phyloP scores from a whole-genome alignment of 2,329 filamentous ascomycete genomes.

The Sporothrix curviconia region DNA sequence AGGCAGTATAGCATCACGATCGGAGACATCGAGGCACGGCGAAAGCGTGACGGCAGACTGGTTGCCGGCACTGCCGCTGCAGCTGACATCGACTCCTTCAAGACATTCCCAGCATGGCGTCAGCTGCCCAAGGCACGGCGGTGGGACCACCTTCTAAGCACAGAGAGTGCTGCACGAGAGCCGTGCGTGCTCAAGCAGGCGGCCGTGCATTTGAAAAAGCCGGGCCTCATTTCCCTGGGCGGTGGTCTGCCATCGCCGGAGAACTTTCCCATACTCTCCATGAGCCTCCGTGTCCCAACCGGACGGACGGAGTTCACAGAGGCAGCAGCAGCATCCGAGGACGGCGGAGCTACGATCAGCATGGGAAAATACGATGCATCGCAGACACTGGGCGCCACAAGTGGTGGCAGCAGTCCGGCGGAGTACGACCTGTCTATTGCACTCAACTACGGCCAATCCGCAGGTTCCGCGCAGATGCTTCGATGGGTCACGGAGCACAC shows the following conservation, averaged over 20 bases:
- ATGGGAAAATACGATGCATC: slow-evolving; percentile 80
- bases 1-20: slow-evolving; percentile 43
- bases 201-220: slow-evolving; percentile 69
- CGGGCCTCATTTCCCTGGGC: slow-evolving; percentile 83
- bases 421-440: slow-evolving; percentile 74
- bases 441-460: slow-evolving; percentile 88
- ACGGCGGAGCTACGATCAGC: slow-evolving; percentile 51
- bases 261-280: slow-evolving; percentile 83
- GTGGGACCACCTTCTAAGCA: slow-evolving; percentile 66
- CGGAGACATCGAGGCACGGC: slow-evolving; percentile 59
- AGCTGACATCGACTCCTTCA: slow-evolving; percentile 77
- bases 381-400: slow-evolving; percentile 35
- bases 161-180: slow-evolving; percentile 54
- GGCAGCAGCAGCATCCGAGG: slow-evolving; percentile 47
- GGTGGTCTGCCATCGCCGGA: slow-evolving; percentile 83
- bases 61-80: slow-evolving; percentile 70
- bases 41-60: slow-evolving; percentile 65
- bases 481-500: slow-evolving; percentile 93
- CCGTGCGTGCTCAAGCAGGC: slow-evolving; percentile 76
- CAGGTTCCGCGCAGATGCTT: slow-evolving; percentile 78
- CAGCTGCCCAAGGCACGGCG: slow-evolving; percentile 69
- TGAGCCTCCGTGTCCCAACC: slow-evolving; percentile 67
- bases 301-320: slow-evolving; percentile 62
- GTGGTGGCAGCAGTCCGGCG: slow-evolving; percentile 22
- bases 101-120: slow-evolving; percentile 46